These are phyloP conservation scores for Leucocoprinus sp. DNA, from an alignment of 768 basidiomycete genomes.

Conservation along the genomic window DNA sequence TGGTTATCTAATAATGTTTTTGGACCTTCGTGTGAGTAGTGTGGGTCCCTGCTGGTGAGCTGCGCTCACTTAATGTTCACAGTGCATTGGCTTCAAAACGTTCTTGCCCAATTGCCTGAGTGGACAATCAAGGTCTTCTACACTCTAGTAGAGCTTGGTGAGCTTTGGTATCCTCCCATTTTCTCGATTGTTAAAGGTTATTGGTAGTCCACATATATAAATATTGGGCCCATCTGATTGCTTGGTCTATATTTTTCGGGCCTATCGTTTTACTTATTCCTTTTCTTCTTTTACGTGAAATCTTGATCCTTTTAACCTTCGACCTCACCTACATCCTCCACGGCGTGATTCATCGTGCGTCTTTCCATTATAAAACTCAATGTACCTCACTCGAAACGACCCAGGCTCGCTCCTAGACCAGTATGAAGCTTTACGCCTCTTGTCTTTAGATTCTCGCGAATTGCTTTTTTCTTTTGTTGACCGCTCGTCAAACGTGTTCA, in stretches of 20 bases:
- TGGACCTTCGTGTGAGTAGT: neutral
- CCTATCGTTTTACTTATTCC: constrained; percentile 26
- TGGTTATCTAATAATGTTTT: neutral
- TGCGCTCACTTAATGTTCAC: neutral
- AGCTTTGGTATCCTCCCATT: neutral
- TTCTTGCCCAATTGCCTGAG: constrained; percentile 14
- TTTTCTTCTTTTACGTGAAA: constrained; percentile 12
- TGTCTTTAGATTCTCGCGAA: constrained; percentile 28
- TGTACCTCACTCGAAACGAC: neutral
- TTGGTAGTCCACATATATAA: constrained; percentile 22
- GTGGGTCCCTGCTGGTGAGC: neutral
- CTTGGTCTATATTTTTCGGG: constrained; percentile 34
- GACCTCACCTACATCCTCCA: constrained; percentile 28
- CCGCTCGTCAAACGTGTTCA: constrained; percentile 26
- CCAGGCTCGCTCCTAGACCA: constrained; percentile 24
- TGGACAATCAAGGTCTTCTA: constrained; percentile 11
- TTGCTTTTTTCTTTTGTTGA: constrained; percentile 30
- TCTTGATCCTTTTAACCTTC: constrained; percentile 15
- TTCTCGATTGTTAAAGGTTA: neutral
- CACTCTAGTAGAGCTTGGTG: constrained; percentile 4
- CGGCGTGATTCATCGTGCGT: constrained; percentile 26
- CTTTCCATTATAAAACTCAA: neutral
- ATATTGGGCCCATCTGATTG: constrained; percentile 22
- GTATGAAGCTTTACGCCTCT: constrained; percentile 24
- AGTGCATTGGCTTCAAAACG: constrained; percentile 2